Evolutionary conservation across 2,329 filamentous ascomycete genomes (phyloP), one percentile per base, ranked within the genome.

Genomic region (Reticulascus tulasneorum): DNA sequence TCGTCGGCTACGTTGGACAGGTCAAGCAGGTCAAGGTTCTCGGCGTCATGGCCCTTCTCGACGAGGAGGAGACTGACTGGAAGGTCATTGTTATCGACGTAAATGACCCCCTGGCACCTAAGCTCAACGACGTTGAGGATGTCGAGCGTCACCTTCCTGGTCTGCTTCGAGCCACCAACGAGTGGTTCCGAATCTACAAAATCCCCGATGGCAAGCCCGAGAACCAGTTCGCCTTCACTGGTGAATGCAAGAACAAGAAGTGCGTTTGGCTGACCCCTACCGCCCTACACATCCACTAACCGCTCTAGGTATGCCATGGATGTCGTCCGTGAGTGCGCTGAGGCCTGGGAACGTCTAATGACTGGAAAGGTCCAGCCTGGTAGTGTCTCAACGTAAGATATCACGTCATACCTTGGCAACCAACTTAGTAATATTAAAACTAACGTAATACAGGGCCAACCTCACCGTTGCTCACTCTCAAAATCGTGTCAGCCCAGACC

Each of bases 151-250:
- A 97, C 75, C 83, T 98, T 40, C 93, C 93, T 44, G 93, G 93
- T 55, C 87, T 98, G 42, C 79, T 98, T 64, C 86, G 93, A 53
- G 93, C 93, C 62, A 97, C 91, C 63, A 98, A 98, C 63, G 93
- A 98, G 77, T 98, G 93, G 93, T 98, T 98, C 89, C 89, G 93
- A 68, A 98, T 98, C 81, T 98, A 98, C 85, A 98, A 98, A 80
- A 98, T 98, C 71, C 93, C 93, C 62, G 93, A 98, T 63, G 93
- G 93, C 77, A 98, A 98, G 89, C 90, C 91, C 57, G 93, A 98
- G 85, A 98, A 98, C 82, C 93, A 97, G 75, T 98, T 98, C 62
- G 93, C 93, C 58, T 98, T 98, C 77, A 96, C 90, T 42, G 93
- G 93, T 75, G 93, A 98, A 78, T 97, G 91, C 86, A 98, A 98